Conservation (phyloP, 345 rosid genomes). For the Firmiana major region DNA sequence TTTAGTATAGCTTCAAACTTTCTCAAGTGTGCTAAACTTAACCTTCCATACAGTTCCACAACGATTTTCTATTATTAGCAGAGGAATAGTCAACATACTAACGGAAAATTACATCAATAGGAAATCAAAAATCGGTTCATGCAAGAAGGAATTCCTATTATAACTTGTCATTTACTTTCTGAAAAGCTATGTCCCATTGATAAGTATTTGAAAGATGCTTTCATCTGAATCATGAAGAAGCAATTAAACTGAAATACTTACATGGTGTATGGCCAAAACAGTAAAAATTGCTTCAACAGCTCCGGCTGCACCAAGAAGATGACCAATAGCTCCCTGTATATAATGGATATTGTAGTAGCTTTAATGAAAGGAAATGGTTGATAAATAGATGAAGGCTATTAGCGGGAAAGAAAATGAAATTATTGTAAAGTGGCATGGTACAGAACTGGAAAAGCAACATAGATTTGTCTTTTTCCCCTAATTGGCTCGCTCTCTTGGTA, state of each 20-base stretch:
- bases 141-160: not conserved
- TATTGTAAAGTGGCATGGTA: not conserved
- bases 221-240: not conserved
- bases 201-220: not conserved
- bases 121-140: not conserved
- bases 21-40: not conserved
- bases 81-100: not conserved
- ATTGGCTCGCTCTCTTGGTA: not conserved
- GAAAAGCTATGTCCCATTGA: not conserved
- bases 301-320: conserved; percentile 98
- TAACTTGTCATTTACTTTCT: not conserved
- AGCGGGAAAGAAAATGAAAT: not conserved
- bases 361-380: not conserved
- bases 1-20: not conserved
- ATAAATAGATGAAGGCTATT: not conserved
- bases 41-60: not conserved
- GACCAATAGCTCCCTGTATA: conserved; percentile 84
- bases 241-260: conserved; percentile 26
- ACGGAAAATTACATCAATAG: not conserved
- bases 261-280: conserved; percentile 67
- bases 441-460: not conserved
- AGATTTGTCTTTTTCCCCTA: not conserved
- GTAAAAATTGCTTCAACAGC: conserved; percentile 89
- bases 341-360: not conserved
- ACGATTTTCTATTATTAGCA: not conserved